phyloP scores from a whole-genome alignment of 768 basidiomycete species.

The Lactarius quietus region DNA sequence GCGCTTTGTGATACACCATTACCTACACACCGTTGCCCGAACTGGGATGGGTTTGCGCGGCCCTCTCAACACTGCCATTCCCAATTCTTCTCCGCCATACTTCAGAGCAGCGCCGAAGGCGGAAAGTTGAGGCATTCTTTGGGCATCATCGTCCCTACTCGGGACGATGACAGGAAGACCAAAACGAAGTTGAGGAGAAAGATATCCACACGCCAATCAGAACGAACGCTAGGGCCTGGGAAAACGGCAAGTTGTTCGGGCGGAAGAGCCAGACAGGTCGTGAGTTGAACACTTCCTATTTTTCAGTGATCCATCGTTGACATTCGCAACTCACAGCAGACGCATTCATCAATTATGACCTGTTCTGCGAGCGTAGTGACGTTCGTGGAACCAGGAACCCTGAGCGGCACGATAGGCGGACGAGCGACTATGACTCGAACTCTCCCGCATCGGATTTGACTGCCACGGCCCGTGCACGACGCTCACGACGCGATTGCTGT shows the following conservation, averaged over 20 bases:
- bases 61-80: constrained; percentile 10
- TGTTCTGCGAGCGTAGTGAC: constrained; percentile 46
- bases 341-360: constrained; percentile 52
- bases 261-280: too few relatives aligned
- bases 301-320: background rate
- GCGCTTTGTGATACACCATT: too few relatives aligned
- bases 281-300: too few relatives aligned
- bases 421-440: constrained; percentile 51
- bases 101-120: constrained; percentile 13
- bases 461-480: constrained; percentile 56
- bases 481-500: constrained; percentile 95
- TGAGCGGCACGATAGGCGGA: constrained; percentile 27
- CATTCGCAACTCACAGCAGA: constrained; percentile 32
- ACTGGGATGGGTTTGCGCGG: too few relatives aligned
- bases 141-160: constrained; percentile 10
- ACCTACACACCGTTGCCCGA: too few relatives aligned
- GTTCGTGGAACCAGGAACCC: constrained; percentile 30
- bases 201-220: constrained; percentile 38
- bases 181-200: constrained; percentile 33
- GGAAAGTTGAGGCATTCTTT: constrained; percentile 9
- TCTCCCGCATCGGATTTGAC: constrained; percentile 39
- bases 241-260: constrained; percentile 57
- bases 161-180: constrained; percentile 25
- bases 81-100: constrained; percentile 1
- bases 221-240: constrained; percentile 85